A percentile compares a stretch with the other conserved stretches of the same genome.
Evolutionary conservation across 2,329 filamentous ascomycete species (phyloP).

Genomic region (Epichloe scottii): DNA sequence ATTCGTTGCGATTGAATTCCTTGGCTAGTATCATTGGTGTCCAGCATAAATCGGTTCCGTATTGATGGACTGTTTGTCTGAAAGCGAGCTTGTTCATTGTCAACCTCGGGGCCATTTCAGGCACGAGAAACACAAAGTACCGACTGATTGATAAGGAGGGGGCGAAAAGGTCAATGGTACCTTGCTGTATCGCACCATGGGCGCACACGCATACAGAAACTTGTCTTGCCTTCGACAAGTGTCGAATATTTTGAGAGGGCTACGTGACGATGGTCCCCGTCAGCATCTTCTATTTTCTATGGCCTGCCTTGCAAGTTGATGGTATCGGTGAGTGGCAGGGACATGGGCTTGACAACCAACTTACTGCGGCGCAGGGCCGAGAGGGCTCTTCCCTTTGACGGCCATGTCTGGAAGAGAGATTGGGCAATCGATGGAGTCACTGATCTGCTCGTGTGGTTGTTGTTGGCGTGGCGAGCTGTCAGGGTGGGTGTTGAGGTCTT

Average conservation of each 20-base stretch:
- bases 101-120: background rate
- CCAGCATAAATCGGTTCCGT: conserved; percentile 55
- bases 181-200: conserved; percentile 58
- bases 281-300: background rate
- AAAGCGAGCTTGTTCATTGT: conserved; percentile 45
- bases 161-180: conserved; percentile 15
- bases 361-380: conserved; percentile 6
- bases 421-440: no score
- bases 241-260: conserved; percentile 48
- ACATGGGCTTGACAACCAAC: background rate
- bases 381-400: background rate
- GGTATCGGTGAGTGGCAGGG: no score
- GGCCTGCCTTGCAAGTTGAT: background rate
- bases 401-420: background rate
- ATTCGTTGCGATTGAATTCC: conserved; percentile 50
- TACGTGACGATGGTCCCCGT: conserved; percentile 12
- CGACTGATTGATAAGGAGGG: background rate
- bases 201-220: conserved; percentile 47
- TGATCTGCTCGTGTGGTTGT: background rate
- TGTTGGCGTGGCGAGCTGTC: background rate
- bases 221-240: conserved; percentile 36
- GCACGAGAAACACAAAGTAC: background rate
- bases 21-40: conserved; percentile 62
- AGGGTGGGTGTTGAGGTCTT: no score
- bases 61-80: conserved; percentile 51